phyloP scores from a whole-genome alignment of 768 basidiomycete species.

The Pleurotus djamor region DNA sequence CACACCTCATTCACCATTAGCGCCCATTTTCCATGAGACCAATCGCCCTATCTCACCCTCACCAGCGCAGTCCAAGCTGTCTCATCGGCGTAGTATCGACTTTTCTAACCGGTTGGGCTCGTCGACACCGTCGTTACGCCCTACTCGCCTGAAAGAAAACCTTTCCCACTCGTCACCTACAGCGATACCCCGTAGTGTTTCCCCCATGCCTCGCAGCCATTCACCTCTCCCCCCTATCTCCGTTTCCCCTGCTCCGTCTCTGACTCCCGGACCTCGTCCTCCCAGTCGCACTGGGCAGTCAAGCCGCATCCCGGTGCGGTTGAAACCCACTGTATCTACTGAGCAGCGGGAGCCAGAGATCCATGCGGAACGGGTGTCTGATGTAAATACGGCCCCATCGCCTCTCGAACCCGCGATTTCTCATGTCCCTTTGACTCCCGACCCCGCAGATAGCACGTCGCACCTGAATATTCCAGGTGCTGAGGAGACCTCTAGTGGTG shows the following conservation, averaged over 20 bases:
- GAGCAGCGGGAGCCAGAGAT: too few relatives aligned
- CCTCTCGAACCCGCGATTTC: too few relatives aligned
- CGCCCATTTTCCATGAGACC: background rate
- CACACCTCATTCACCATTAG: background rate
- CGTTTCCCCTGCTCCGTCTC: background rate
- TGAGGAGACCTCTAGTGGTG: too few relatives aligned
- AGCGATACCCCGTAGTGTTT: background rate
- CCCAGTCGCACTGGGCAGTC: background rate
- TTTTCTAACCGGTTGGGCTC: background rate
- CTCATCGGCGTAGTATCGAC: background rate
- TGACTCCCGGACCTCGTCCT: slow-evolving; percentile 5
- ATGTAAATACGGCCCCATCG: too few relatives aligned
- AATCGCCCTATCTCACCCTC: background rate
- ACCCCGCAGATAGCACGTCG: background rate
- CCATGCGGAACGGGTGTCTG: too few relatives aligned
- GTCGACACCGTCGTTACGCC: background rate
- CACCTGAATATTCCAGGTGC: slow-evolving; percentile 5
- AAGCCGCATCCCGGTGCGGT: background rate
- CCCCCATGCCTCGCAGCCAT: slow-evolving; percentile 1
- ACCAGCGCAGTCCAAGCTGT: background rate
- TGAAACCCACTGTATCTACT: background rate
- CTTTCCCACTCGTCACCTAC: background rate
- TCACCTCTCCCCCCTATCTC: slow-evolving; percentile 12
- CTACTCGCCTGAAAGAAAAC: slow-evolving; percentile 8
- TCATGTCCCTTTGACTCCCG: slow-evolving; percentile 5